Percentiles rank a stretch among this genome's conserved stretches.
Evolutionary conservation across 768 basidiomycete genomes (phyloP).

Genomic region (Cystobasidiopsis lactophilus): DNA sequence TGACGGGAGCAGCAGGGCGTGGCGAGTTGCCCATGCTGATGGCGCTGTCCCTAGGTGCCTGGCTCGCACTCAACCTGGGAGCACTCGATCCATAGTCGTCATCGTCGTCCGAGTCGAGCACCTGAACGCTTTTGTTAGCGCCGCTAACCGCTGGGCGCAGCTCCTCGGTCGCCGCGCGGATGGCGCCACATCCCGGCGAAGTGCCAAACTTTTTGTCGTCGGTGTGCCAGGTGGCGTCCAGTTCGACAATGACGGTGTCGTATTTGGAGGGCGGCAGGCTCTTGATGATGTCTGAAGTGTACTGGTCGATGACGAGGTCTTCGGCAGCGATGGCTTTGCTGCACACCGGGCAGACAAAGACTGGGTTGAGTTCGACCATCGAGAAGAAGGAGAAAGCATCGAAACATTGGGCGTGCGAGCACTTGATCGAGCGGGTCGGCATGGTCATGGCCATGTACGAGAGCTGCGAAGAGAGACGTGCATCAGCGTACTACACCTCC

Average conservation of each 20-base stretch:
- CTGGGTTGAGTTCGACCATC: conserved; percentile 88
- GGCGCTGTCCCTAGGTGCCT: neutral
- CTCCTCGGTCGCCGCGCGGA: conserved; percentile 18
- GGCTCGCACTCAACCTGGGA: conserved; percentile 23
- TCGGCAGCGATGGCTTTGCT: conserved; percentile 52
- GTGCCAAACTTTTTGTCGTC: conserved; percentile 66
- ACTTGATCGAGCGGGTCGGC: conserved; percentile 67
- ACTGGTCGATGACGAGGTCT: conserved; percentile 87
- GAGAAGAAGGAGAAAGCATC: conserved; percentile 85
- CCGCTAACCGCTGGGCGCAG: too few species aligned
- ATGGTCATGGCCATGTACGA: conserved; percentile 64
- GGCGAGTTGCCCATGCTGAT: conserved; percentile 28
- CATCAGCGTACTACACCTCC: neutral
- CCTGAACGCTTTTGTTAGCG: neutral
- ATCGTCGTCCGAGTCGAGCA: conserved; percentile 32
- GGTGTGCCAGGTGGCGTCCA: conserved; percentile 91
- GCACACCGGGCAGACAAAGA: conserved; percentile 87
- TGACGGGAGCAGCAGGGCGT: conserved; percentile 23
- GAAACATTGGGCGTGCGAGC: conserved; percentile 84
- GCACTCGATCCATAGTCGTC: conserved; percentile 31
- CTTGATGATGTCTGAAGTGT: conserved; percentile 64
- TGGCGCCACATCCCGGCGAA: conserved; percentile 46
- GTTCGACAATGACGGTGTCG: conserved; percentile 83
- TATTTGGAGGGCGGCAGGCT: conserved; percentile 51
- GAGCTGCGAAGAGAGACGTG: conserved; percentile 30